phyloP scores from a whole-genome alignment of 2,329 filamentous ascomycete genomes.

The Hymenotorrendiella dingleyae region DNA sequence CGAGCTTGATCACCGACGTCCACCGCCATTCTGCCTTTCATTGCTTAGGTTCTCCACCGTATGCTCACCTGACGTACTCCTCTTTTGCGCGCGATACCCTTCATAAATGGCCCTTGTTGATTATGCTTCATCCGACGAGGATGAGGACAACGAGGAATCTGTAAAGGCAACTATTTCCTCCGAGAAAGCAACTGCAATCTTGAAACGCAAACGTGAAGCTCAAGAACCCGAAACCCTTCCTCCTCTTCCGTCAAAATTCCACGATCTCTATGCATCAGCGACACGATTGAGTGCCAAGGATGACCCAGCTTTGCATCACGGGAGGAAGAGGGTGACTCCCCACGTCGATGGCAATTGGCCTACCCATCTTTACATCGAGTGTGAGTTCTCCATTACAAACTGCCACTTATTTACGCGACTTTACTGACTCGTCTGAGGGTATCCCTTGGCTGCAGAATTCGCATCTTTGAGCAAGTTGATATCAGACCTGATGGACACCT shows the following conservation, averaged over 20 bases:
- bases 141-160: slow-evolving; percentile 15
- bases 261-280: slow-evolving; percentile 82
- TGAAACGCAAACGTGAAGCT: slow-evolving; percentile 31
- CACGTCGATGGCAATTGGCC: slow-evolving; percentile 91
- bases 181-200: too few species aligned
- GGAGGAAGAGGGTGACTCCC: slow-evolving; percentile 73
- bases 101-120: slow-evolving; percentile 59
- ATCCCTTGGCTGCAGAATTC: slow-evolving; percentile 45
- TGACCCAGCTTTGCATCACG: slow-evolving; percentile 78
- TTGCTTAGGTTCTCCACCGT: too few species aligned
- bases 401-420: slow-evolving; percentile 1
- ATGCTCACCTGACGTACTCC: too few species aligned
- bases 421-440: slow-evolving; percentile 40
- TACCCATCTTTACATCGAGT: slow-evolving; percentile 87
- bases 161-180: slow-evolving; percentile 6
- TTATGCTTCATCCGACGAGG: slow-evolving; percentile 52
- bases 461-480: slow-evolving; percentile 40
- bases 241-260: slow-evolving; percentile 73
- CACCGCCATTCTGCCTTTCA: too few species aligned
- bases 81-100: background rate
- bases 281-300: slow-evolving; percentile 72
- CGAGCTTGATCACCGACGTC: too few species aligned
- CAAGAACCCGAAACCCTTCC: slow-evolving; percentile 41
- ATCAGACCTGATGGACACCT: slow-evolving; percentile 29
- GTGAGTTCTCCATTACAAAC: slow-evolving; percentile 45